phyloP scores from a whole-genome alignment of 106 monocot genomes.

The Dioscorea alata region DNA sequence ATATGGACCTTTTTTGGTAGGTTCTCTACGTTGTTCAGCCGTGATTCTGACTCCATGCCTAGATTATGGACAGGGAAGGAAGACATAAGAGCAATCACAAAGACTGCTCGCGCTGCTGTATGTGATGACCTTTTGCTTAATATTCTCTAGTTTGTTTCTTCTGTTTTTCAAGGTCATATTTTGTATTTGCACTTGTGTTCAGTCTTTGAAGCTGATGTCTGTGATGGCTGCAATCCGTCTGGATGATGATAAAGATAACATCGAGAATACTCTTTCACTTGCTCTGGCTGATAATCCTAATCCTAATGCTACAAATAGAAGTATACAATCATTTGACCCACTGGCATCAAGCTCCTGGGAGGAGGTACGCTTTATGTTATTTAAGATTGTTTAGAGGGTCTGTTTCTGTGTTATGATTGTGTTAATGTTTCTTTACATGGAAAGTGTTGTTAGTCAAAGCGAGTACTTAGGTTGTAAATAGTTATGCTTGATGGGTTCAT shows the following conservation, averaged over 20 bases:
- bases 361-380: slow-evolving; percentile 30
- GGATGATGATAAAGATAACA: slow-evolving; percentile 66
- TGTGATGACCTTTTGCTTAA: not conserved
- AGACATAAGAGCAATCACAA: slow-evolving; percentile 88
- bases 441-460: not conserved
- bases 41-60: slow-evolving; percentile 87
- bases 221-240: slow-evolving; percentile 76
- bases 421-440: not conserved
- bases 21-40: slow-evolving; percentile 83
- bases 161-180: not conserved
- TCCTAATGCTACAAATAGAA: slow-evolving; percentile 27
- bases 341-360: slow-evolving; percentile 91
- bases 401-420: not conserved
- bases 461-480: not conserved
- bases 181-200: slow-evolving; percentile 12
- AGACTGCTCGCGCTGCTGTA: slow-evolving; percentile 84
- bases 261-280: slow-evolving; percentile 64
- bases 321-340: slow-evolving; percentile 52
- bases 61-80: slow-evolving; percentile 93
- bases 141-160: not conserved
- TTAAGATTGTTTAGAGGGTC: not conserved
- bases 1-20: slow-evolving; percentile 22
- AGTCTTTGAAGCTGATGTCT: slow-evolving; percentile 92
- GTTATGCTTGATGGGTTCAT: too few species aligned
- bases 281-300: slow-evolving; percentile 50